A percentile compares a stretch with the other conserved stretches of the same genome.
Conservation (phyloP, 2,329 filamentous ascomycete genomes). For the Venturia carpophila region DNA sequence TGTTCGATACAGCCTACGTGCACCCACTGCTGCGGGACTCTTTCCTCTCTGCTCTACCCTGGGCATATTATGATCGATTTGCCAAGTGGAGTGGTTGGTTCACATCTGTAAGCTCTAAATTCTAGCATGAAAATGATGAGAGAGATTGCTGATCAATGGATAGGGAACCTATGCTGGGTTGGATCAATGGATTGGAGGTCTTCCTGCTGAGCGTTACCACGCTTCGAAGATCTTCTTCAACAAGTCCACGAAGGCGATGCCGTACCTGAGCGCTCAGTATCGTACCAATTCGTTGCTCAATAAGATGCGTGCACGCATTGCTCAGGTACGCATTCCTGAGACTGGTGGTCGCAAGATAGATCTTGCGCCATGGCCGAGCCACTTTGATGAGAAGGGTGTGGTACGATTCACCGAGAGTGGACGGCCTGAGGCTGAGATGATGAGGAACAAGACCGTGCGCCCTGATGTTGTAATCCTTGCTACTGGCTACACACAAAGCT, state of each 20-base stretch:
- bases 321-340: conserved; percentile 36
- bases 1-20: conserved; percentile 47
- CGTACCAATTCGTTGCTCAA: conserved; percentile 31
- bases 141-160: no score
- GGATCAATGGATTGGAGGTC: conserved; percentile 43
- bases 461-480: conserved; percentile 42
- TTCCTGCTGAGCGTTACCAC: conserved; percentile 25
- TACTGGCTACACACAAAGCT: conserved; percentile 41
- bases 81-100: conserved; percentile 38
- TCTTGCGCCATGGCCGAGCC: conserved; percentile 38
- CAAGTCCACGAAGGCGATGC: conserved; percentile 38
- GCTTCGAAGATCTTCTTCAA: conserved; percentile 23
- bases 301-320: conserved; percentile 31
- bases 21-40: conserved; percentile 38
- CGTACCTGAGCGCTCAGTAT: conserved; percentile 37
- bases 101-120: conserved; percentile 27
- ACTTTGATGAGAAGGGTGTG: conserved; percentile 32
- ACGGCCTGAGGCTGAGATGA: conserved; percentile 25
- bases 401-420: conserved; percentile 33
- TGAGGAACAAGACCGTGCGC: conserved; percentile 27
- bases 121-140: no score
- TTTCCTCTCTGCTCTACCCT: conserved; percentile 33
- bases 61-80: conserved; percentile 42
- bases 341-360: conserved; percentile 38
- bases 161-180: conserved; percentile 38